Conservation (phyloP, 192 early-diverging fungal species). For the Backusella circina region DNA sequence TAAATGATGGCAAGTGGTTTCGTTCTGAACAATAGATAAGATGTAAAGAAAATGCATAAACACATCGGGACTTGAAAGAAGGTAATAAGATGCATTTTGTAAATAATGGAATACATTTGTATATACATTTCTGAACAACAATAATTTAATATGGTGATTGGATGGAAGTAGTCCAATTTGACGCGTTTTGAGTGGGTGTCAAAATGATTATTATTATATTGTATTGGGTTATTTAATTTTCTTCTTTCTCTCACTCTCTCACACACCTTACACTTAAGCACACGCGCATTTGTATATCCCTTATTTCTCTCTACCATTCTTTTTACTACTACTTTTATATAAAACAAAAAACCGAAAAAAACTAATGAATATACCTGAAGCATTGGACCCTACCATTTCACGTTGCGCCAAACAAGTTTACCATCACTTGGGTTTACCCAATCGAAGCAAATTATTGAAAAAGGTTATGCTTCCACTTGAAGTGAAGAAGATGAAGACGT, state of each 20-base stretch:
- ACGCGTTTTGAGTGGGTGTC: not conserved
- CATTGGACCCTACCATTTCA: not conserved
- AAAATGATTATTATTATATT: not conserved
- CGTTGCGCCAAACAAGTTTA: constrained; percentile 21
- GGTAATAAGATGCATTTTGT: too few relatives aligned
- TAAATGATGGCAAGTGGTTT: not conserved
- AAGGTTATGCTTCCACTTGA: not conserved
- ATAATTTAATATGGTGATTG: not conserved
- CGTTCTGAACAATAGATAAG: not conserved
- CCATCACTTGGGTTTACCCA: not conserved
- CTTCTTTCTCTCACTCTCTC: not conserved
- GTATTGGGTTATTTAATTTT: not conserved
- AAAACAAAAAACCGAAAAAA: not conserved
- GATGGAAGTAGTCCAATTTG: not conserved
- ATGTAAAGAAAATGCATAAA: not conserved
- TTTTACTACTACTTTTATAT: not conserved
- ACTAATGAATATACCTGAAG: not conserved
- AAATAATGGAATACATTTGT: too few relatives aligned
- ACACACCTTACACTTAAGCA: not conserved
- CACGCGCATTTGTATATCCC: not conserved
- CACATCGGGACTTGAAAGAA: not conserved
- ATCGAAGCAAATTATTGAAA: not conserved
- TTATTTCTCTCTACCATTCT: not conserved
- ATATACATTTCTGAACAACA: not conserved
- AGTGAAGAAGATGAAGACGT: not conserved